These are phyloP conservation scores for Synchytrium microbalum DNA, from an alignment of 371 early-diverging fungal species.

Conservation along the genomic window DNA sequence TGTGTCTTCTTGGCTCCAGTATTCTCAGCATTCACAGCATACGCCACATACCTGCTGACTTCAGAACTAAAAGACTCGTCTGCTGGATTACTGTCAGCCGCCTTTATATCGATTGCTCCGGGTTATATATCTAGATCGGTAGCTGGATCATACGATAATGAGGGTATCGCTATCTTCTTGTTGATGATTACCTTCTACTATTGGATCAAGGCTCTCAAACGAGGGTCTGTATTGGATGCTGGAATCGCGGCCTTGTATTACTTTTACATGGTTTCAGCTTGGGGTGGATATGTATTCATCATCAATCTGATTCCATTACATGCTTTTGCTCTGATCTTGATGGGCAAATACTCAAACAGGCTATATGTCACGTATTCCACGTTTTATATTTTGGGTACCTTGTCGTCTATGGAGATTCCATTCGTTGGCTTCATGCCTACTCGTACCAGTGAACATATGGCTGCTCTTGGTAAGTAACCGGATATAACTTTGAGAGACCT, in stretches of 20 bases:
- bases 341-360: slow-evolving; percentile 91
- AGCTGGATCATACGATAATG: slow-evolving; percentile 99
- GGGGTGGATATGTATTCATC: slow-evolving; percentile 99
- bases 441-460: slow-evolving; percentile 97
- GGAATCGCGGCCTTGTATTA: slow-evolving; percentile 85
- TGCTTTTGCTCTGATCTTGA: slow-evolving; percentile 84
- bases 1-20: slow-evolving; percentile 95
- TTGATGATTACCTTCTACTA: slow-evolving; percentile 93
- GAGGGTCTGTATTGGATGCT: slow-evolving; percentile 81
- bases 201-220: slow-evolving; percentile 92
- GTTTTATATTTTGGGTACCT: slow-evolving; percentile 91
- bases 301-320: slow-evolving; percentile 97
- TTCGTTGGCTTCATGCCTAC: slow-evolving; percentile 98
- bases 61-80: slow-evolving; percentile 81
- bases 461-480: slow-evolving; percentile 68
- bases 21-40: slow-evolving; percentile 89
- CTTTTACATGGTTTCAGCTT: slow-evolving; percentile 99
- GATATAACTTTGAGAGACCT: too few species aligned
- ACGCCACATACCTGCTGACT: slow-evolving; percentile 88
- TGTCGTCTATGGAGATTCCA: slow-evolving; percentile 96
- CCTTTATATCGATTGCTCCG: slow-evolving; percentile 95
- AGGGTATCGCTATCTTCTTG: slow-evolving; percentile 97
- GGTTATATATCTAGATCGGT: slow-evolving; percentile 99
- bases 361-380: slow-evolving; percentile 95
- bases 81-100: slow-evolving; percentile 92